Percentiles rank a stretch among this genome's conserved stretches.
Evolutionary conservation across 495 filamentous ascomycete species (phyloP).

Genomic region (Lichina pygmaea): DNA sequence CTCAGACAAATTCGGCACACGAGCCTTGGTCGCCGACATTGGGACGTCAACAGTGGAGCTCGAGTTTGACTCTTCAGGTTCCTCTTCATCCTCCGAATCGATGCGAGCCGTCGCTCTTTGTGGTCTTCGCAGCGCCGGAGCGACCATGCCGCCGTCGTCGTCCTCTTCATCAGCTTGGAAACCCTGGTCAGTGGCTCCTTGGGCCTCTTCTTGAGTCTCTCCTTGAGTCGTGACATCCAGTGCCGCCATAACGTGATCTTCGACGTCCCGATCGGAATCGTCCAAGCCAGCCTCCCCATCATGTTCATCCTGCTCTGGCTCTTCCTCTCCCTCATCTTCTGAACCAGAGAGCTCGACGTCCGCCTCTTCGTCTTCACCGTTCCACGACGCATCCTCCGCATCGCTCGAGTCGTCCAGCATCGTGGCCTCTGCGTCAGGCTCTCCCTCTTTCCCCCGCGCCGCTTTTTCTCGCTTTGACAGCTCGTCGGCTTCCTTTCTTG

Average conservation of each 20-base stretch:
- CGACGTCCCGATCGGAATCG: slow-evolving; percentile 17
- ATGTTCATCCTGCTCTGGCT: slow-evolving; percentile 8
- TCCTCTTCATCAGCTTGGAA: slow-evolving; percentile 14
- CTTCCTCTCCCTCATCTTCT: slow-evolving; percentile 21
- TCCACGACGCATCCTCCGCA: slow-evolving; percentile 31
- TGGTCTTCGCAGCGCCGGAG: slow-evolving; percentile 7
- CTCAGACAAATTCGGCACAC: slow-evolving; percentile 6
- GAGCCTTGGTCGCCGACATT: background rate
- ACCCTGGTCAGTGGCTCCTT: slow-evolving; percentile 11
- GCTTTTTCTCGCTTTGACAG: slow-evolving; percentile 53
- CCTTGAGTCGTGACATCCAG: no score
- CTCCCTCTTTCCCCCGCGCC: slow-evolving; percentile 32
- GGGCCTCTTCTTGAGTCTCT: no score
- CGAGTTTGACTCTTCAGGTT: slow-evolving; percentile 10
- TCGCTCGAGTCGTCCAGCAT: slow-evolving; percentile 32
- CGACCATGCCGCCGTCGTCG: slow-evolving; percentile 8
- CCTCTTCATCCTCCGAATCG: slow-evolving; percentile 25
- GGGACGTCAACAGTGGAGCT: background rate
- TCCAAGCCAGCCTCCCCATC: slow-evolving; percentile 11
- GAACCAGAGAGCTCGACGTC: slow-evolving; percentile 27
- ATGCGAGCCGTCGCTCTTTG: slow-evolving; percentile 17
- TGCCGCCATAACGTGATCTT: slow-evolving; percentile 1
- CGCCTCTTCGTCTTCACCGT: slow-evolving; percentile 22
- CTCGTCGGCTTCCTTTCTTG: slow-evolving; percentile 50
- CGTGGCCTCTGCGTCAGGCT: slow-evolving; percentile 18